Base-by-base conservation (phyloP, 495 filamentous ascomycete species). In the Penicillium arizonense region DNA sequence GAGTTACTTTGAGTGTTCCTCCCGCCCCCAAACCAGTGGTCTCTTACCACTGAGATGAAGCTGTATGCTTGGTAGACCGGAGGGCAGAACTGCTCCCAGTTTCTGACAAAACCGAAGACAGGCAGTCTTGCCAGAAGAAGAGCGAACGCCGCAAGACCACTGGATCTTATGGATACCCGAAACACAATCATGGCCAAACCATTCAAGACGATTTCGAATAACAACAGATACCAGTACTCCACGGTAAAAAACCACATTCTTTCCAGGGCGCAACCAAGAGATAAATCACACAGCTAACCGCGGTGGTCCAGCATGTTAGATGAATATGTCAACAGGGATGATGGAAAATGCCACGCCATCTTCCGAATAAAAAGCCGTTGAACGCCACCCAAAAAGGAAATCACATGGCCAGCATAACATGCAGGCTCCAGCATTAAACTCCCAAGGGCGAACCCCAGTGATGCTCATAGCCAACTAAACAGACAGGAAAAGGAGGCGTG, bases 301-400 rank as follows among this genome's bases (percentile, higher is more conserved):
- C 65, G 67, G 55, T 59, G 51, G 59, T 57, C 70, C 68, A 68
- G 56, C 72, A 72, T 65, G 71, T 67, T 74, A 69, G 63, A 77
- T 71, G 68, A 65, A 60, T 68, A 65, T 70, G 68, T 68, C 53
- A 70, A 77, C 68, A 73, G 71, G 59, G 62, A 68, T 69, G 62
- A 63, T 67, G 53, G 49, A 63, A 68, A 65, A 67, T 61, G 53
- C 64, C 61, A 66, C 59, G 61, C 68, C 65, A 67, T 71, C 59
- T 67, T 70, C 65, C 61, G 35, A 53, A 60, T 57, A 64, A 66
- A 64, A 70, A 73, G 64, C 66, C 63, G 68, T 66, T 56, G 49
- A 77, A 74, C 74, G 74, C 74, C 72, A 59, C 68, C 69, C 65
- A 70, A 62, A 69, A 67, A 62, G 55, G 40, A 54, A 57, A 67